A percentile compares a stretch with the other conserved stretches of the same genome.
phyloP scores from a whole-genome alignment of 75 land plant genomes.

The Isoetes taiwanensis region DNA sequence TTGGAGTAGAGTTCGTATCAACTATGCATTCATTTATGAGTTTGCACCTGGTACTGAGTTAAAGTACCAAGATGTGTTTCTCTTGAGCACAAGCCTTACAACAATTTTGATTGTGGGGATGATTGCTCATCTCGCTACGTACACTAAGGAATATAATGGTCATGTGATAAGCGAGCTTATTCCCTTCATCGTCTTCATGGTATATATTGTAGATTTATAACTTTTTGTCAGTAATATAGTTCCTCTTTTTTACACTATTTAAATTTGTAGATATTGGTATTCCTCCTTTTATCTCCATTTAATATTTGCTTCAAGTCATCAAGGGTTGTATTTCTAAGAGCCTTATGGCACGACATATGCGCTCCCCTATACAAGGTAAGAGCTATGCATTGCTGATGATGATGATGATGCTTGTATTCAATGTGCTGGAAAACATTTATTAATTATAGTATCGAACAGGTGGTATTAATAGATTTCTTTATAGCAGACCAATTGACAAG shows the following conservation, averaged over 20 bases:
- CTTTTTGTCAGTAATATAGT: no score
- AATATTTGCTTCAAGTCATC: conserved; percentile 16
- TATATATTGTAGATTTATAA: no score
- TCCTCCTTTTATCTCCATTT: conserved; percentile 6
- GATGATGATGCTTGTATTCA: no score
- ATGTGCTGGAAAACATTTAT: no score
- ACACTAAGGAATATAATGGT: conserved; percentile 5
- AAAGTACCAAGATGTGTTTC: conserved; percentile 19
- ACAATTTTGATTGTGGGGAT: conserved; percentile 22
- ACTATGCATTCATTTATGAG: conserved; percentile 33
- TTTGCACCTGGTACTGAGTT: conserved; percentile 23
- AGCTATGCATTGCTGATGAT: no score
- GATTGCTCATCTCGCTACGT: conserved; percentile 19
- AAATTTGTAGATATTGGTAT: no score
- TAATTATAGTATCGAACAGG: no score
- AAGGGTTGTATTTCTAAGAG: conserved; percentile 11
- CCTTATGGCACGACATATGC: conserved; percentile 13
- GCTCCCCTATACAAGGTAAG: conserved; percentile 22
- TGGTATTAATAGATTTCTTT: conserved; percentile 90
- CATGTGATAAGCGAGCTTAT: no score
- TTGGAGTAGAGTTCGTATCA: conserved; percentile 32
- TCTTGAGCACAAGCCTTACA: conserved; percentile 22
- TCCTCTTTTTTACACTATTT: no score
- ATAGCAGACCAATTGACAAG: conserved; percentile 97
- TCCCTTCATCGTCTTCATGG: conserved; percentile 20